Percentiles rank a stretch among this genome's conserved stretches.
phyloP scores from a whole-genome alignment of 768 basidiomycete species.

The Candolleomyces eurysporus region DNA sequence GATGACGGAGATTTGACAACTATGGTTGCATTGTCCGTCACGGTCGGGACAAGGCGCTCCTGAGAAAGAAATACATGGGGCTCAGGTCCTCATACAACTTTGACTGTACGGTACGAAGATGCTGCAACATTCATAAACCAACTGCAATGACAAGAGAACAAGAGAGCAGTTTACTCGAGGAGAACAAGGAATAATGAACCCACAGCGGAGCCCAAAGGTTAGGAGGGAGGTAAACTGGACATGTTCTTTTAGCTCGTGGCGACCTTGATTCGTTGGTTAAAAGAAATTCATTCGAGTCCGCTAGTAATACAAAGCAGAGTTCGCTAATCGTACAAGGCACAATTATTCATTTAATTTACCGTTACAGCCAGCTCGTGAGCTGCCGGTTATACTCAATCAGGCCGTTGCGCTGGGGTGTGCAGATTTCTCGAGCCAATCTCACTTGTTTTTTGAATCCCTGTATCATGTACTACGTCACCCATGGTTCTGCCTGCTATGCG shows the following conservation, averaged over 20 bases:
- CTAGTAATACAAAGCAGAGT: too few species aligned
- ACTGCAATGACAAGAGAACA: not conserved
- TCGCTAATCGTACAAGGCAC: too few species aligned
- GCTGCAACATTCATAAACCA: conserved; percentile 36
- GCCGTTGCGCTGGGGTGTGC: not conserved
- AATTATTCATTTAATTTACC: too few species aligned
- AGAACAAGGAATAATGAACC: conserved; percentile 77
- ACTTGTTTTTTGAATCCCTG: not conserved
- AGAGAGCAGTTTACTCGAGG: conserved; percentile 60
- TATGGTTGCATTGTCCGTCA: conserved; percentile 31
- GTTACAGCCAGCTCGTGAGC: too few species aligned
- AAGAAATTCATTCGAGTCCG: too few species aligned
- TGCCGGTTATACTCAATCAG: not conserved
- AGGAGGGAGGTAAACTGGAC: conserved; percentile 71
- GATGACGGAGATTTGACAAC: conserved; percentile 47
- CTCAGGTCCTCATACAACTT: conserved; percentile 87
- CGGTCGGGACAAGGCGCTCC: conserved; percentile 66
- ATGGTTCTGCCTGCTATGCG: too few species aligned
- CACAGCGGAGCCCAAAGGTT: conserved; percentile 60
- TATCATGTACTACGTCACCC: not conserved
- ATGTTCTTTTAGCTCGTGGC: conserved; percentile 47
- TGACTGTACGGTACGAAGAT: conserved; percentile 73
- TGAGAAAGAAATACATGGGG: conserved; percentile 90
- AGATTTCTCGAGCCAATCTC: not conserved
- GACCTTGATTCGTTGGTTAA: too few species aligned